Evolutionary conservation across 345 rosid genomes (phyloP).

Genomic region (Fremontodendron californicum): DNA sequence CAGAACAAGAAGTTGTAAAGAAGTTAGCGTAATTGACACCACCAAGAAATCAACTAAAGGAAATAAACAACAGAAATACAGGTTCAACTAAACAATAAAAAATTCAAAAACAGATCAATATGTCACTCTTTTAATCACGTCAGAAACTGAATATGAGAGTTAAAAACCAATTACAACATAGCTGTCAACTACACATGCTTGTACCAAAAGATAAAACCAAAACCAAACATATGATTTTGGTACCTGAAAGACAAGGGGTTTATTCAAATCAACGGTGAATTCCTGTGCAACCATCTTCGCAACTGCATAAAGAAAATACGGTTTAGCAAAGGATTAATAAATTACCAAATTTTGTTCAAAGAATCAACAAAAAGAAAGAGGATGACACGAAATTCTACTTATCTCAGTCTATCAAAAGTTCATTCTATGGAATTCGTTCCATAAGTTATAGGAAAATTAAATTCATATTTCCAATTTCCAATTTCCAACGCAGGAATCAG

Average conservation of each 20-base stretch:
- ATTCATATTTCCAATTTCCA: background rate
- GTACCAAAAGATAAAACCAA: background rate
- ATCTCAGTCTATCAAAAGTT: too few relatives aligned
- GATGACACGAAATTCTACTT: background rate
- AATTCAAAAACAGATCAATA: background rate
- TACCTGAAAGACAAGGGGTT: slow-evolving; percentile 95
- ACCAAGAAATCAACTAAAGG: background rate
- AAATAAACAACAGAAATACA: background rate
- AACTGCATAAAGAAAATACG: slow-evolving; percentile 9
- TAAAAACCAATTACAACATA: background rate
- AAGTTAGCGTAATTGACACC: background rate
- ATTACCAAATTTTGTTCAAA: background rate
- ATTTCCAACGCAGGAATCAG: background rate
- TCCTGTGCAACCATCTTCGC: slow-evolving; percentile 74
- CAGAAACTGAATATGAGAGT: background rate
- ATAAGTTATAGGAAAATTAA: too few relatives aligned
- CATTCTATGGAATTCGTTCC: background rate
- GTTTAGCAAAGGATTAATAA: background rate
- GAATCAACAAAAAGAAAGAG: background rate
- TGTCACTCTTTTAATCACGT: background rate
- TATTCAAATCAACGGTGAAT: slow-evolving; percentile 75
- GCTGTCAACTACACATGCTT: background rate
- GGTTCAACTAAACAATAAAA: background rate
- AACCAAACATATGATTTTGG: background rate
- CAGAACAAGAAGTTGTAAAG: background rate